These are phyloP conservation scores for Claviceps pazoutovae DNA, from an alignment of 2,329 filamentous ascomycete genomes.

Conservation along the genomic window DNA sequence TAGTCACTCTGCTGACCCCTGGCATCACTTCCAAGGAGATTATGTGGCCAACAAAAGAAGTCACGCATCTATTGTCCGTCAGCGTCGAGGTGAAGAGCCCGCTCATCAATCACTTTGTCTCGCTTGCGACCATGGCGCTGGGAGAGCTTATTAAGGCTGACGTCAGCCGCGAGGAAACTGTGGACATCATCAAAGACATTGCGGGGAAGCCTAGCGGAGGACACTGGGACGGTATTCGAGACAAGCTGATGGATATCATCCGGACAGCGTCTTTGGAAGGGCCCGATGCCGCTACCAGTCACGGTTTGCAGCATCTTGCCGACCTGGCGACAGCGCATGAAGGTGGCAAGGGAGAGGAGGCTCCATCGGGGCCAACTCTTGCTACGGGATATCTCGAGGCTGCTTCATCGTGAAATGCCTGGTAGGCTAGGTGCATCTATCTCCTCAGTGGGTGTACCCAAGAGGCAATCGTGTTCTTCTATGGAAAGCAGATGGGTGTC, in stretches of 20 bases:
- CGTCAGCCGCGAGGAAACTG: conserved; percentile 42
- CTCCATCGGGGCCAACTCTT: conserved; percentile 19
- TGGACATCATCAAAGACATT: conserved; percentile 39
- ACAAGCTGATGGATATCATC: conserved; percentile 23
- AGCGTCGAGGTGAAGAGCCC: conserved; percentile 44
- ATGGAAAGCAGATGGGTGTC: not conserved
- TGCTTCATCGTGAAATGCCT: conserved; percentile 1
- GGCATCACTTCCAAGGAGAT: conserved; percentile 41
- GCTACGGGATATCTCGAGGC: conserved; percentile 22
- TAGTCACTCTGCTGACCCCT: conserved; percentile 47
- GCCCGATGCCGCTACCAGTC: conserved; percentile 29
- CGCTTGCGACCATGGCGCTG: conserved; percentile 45
- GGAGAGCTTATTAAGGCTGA: conserved; percentile 43
- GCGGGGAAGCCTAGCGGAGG: conserved; percentile 36
- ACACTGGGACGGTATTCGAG: conserved; percentile 44
- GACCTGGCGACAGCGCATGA: conserved; percentile 37
- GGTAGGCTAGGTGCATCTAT: not conserved
- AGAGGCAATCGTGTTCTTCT: not conserved
- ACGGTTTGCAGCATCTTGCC: conserved; percentile 46
- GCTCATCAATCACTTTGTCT: conserved; percentile 52
- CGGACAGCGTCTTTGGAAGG: conserved; percentile 18
- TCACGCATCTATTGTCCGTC: conserved; percentile 42
- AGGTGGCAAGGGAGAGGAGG: conserved; percentile 17
- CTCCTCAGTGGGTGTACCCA: not conserved
- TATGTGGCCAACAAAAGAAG: conserved; percentile 44